Percentiles rank a stretch among this genome's conserved stretches.
These are phyloP conservation scores for Blastomyces gilchristii DNA, from an alignment of 2,329 filamentous ascomycete species.

Conservation along the genomic window DNA sequence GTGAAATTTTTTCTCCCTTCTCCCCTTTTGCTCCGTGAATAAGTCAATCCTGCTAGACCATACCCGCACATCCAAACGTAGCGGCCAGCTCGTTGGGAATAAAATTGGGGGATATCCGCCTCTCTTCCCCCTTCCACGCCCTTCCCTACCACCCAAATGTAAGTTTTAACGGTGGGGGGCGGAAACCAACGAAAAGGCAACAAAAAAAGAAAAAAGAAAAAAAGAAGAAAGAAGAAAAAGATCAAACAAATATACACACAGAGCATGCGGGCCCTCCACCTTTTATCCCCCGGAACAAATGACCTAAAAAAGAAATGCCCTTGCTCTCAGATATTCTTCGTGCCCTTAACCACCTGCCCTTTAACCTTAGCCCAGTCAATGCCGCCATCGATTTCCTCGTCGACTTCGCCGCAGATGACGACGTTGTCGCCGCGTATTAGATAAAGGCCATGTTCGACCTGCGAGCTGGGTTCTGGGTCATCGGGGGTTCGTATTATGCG, in stretches of 20 bases:
- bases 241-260: background rate
- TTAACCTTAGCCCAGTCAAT: conserved; percentile 92
- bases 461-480: conserved; percentile 67
- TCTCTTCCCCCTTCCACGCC: background rate
- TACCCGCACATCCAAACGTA: background rate
- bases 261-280: background rate
- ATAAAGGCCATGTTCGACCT: conserved; percentile 78
- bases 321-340: conserved; percentile 56
- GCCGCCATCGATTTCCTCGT: conserved; percentile 76
- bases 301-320: background rate
- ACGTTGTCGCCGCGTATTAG: conserved; percentile 92
- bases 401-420: conserved; percentile 76
- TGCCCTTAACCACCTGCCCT: conserved; percentile 70
- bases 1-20: background rate
- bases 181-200: background rate
- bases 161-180: background rate
- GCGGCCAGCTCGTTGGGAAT: background rate
- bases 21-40: background rate
- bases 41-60: background rate
- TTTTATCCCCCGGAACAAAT: too few relatives aligned
- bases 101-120: background rate
- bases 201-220: background rate
- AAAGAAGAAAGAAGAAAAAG: too few relatives aligned
- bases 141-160: background rate
- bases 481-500: conserved; percentile 81